Conservation (phyloP, 2,329 filamentous ascomycete species). For the Alternaria sp. region DNA sequence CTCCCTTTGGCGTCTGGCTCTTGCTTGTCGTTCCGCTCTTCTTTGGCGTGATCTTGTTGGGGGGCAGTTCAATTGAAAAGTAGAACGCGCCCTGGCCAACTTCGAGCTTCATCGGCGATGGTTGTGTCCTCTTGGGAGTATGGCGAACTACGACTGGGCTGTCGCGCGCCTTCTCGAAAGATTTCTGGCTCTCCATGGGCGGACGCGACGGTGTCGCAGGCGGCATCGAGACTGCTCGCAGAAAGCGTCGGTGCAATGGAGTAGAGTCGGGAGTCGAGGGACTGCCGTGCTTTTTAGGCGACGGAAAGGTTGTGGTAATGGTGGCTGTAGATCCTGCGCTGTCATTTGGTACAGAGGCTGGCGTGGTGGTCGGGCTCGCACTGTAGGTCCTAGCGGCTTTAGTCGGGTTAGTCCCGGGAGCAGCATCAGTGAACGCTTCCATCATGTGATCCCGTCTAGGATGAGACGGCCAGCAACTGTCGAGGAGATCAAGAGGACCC, state of each 20-base stretch:
- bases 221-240: constrained; percentile 24
- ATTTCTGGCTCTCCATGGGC: constrained; percentile 10
- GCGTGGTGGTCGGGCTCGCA: constrained; percentile 2
- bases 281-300: constrained; percentile 2
- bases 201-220: constrained; percentile 23
- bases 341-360: constrained; percentile 6
- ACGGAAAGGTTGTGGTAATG: constrained; percentile 3
- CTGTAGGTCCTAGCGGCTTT: constrained; percentile 5
- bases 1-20: constrained; percentile 11
- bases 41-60: constrained; percentile 19
- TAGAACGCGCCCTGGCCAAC: constrained; percentile 28
- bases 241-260: constrained; percentile 20
- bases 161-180: neutral
- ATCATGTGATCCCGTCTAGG: constrained; percentile 13
- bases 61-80: constrained; percentile 26
- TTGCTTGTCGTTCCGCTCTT: constrained; percentile 8
- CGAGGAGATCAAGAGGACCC: neutral
- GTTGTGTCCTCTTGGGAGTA: neutral
- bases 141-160: constrained; percentile 5
- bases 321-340: constrained; percentile 12
- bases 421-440: constrained; percentile 11
- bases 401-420: neutral
- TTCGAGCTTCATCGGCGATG: constrained; percentile 16
- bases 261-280: constrained; percentile 5
- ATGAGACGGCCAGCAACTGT: neutral